phyloP scores from a whole-genome alignment of 2,329 filamentous ascomycete genomes.

The Phoma sp. region DNA sequence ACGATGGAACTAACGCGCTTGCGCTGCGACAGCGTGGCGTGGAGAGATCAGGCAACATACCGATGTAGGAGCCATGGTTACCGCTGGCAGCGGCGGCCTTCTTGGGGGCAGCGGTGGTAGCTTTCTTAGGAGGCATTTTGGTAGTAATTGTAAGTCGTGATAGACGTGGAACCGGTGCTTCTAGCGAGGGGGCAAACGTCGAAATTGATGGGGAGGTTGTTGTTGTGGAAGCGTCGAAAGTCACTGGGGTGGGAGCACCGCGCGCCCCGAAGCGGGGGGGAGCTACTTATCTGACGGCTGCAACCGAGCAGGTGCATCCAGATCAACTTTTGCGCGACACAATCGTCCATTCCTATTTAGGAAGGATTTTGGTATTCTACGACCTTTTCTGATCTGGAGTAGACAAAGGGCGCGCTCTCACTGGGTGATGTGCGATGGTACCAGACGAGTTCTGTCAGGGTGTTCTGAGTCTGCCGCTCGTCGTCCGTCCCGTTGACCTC shows the following conservation, averaged over 20 bases:
- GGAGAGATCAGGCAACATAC: conserved; percentile 59
- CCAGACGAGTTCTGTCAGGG: conserved; percentile 31
- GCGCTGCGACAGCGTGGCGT: conserved; percentile 56
- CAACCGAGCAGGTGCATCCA: conserved; percentile 35
- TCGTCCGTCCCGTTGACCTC: conserved; percentile 24
- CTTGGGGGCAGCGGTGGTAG: conserved; percentile 63
- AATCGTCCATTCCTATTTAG: conserved; percentile 40
- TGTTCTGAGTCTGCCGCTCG: conserved; percentile 29
- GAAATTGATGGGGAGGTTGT: conserved; percentile 28
- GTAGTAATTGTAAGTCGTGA: conserved; percentile 36
- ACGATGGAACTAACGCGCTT: conserved; percentile 46
- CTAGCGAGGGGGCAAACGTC: conserved; percentile 39
- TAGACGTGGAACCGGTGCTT: conserved; percentile 40
- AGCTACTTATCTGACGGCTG: conserved; percentile 40
- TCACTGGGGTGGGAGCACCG: conserved; percentile 32
- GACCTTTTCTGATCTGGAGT: conserved; percentile 35
- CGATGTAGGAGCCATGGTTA: conserved; percentile 71
- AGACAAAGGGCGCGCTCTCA: conserved; percentile 28
- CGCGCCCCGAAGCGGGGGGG: conserved; percentile 38
- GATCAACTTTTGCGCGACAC: conserved; percentile 39
- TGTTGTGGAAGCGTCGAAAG: conserved; percentile 37
- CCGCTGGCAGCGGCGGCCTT: conserved; percentile 62
- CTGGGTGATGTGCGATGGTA: conserved; percentile 26
- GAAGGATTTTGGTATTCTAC: conserved; percentile 37
- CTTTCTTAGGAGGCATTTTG: conserved; percentile 73